These are phyloP conservation scores for Fusarium verrucosum DNA, from an alignment of 2,329 filamentous ascomycete genomes.

Conservation along the genomic window DNA sequence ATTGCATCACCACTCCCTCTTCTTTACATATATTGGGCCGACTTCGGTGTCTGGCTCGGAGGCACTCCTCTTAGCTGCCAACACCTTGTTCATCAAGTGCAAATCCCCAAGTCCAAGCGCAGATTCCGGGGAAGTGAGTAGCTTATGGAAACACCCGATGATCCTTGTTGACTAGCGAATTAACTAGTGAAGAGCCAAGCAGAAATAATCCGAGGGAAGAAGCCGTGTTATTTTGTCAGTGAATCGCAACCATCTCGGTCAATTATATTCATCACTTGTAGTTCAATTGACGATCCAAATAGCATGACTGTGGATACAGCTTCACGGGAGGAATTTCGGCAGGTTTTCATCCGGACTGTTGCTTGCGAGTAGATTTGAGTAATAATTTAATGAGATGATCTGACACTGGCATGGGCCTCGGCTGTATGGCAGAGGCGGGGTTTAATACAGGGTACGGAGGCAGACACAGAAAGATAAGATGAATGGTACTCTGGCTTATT, in stretches of 20 bases:
- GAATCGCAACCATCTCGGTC: neutral
- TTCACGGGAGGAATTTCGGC: constrained; percentile 4
- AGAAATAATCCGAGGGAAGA: neutral
- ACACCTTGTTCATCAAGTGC: constrained; percentile 3
- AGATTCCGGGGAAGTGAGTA: constrained; percentile 19
- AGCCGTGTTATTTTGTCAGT: neutral
- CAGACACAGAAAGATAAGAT: too few relatives aligned
- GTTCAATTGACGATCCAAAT: neutral
- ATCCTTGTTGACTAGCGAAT: neutral
- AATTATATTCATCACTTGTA: constrained; percentile 16
- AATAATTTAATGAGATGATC: constrained; percentile 18
- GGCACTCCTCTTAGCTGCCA: constrained; percentile 19
- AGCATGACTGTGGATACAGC: constrained; percentile 8
- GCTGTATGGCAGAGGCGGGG: constrained; percentile 8
- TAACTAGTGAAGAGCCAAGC: too few relatives aligned
- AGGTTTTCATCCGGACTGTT: neutral
- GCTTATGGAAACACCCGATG: constrained; percentile 16
- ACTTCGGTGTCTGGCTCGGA: constrained; percentile 27
- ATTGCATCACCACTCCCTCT: constrained; percentile 14
- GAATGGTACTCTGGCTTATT: too few relatives aligned
- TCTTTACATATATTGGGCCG: neutral
- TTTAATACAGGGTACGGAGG: constrained; percentile 1
- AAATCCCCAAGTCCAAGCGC: constrained; percentile 20
- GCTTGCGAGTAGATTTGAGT: neutral
- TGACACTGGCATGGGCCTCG: neutral